Evolutionary conservation across 495 filamentous ascomycete genomes (phyloP), one percentile per base, ranked within the genome.

Genomic region (Penicillium malachiteum): DNA sequence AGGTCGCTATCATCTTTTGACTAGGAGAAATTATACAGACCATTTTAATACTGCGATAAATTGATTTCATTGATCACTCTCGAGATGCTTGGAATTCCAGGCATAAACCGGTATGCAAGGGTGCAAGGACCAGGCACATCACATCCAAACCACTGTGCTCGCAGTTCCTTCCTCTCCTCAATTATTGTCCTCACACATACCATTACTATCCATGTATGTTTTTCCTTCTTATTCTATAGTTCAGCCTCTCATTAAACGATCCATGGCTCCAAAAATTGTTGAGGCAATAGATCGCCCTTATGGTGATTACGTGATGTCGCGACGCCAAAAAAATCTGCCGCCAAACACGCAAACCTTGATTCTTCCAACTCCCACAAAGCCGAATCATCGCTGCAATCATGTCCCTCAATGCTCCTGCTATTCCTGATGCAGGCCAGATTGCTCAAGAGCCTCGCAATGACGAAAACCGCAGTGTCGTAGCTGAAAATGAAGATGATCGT

Each of bases 401-500:
- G 43, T 32, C 43, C 31, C 13, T 34, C 37, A 34, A 57, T 13
- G 7, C 17, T 35, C 32, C 48, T 31, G 40, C 53, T 48, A 33
- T 32, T 14, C 12, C 48, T 10, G 44, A 46, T 5, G 41, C 35
- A 48, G 54, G 48, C 54, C 57, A 65, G 56, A 52, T 35, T 37
- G 13, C 30, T 38, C 56, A 60, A 60, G 48, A 50, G 17, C 18
- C 39, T 30, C 53, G 14, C 48, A 5, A 38, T 14, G 16, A 38
- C 17, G 40, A 49, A 47, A 46, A 56, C 44, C 49, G 54, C 16
- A 35, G 39, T 42, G 43, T 43, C 38, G 35, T 47, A 33, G 43
- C 64, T 30, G 57, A 47, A n/a, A 63, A 66, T 26, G 55, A 71
- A 56, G 70, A 72, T 56, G 66, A 72, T 56, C 63, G 62, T 10